Base-by-base conservation (phyloP, 2,329 filamentous ascomycete genomes). In the Aspergillus tamarii region DNA sequence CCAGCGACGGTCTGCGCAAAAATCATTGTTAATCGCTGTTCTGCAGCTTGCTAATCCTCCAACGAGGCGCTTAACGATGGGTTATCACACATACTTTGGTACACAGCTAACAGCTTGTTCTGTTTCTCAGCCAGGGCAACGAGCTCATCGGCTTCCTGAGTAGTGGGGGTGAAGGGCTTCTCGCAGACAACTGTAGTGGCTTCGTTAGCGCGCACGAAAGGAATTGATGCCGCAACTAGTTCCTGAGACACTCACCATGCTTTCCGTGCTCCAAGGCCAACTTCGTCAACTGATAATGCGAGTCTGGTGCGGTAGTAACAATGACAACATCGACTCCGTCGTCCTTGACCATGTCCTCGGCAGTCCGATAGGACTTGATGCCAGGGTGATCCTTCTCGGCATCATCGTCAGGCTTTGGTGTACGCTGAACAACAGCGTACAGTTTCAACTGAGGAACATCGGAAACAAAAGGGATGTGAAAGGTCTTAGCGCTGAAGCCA, bases 401-500 rank as follows among this genome's bases (percentile, higher is more conserved):
- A 64, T 91, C 90, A 75, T 90, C 85, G 59, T 83, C 81, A 2
- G 85, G 78, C 67, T 85, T 86, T 7, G 91, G 91, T 6, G 81
- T 86, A 64, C 92, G 88, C 78, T 95, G 92, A 32, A 94, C 89
- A 69, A 95, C 88, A 67, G 89, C 87, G 74, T 92, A 87, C 23
- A 94, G 86, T 59, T 84, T 88, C 74, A 93, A 84, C 60, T 86
- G 81, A 8, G 88, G 83, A 0, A 89, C 87, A 34, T 84, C 84
- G 59, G 82, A 81, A 78, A 95, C 85, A 79, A 93, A 91, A 66
- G 91, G 92, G 73, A 94, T 93, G 78, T 95, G 91, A 80, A 94
- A 95, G 79, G 91, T 84, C 75, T 93, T 94, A 78, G 92, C 91
- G 61, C 84, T 86, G 72, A 88, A 76, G 70, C 86, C 86, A 74